Base-by-base conservation (phyloP, 2,329 filamentous ascomycete genomes). In the Ophiostoma sp. region DNA sequence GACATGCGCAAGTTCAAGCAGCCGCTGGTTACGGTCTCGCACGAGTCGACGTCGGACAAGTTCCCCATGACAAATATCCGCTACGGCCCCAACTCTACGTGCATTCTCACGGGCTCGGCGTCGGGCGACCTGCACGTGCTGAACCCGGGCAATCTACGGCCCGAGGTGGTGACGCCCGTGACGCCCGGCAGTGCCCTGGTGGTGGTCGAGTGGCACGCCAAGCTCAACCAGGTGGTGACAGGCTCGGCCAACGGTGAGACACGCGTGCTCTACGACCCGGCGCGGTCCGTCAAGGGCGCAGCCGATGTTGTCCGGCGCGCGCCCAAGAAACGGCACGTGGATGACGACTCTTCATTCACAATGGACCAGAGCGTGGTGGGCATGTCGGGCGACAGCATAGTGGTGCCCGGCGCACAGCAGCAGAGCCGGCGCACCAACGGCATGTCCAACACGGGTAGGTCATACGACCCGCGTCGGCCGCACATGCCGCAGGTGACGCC, bases 1-100 rank as follows among this genome's bases (percentile, higher is more conserved):
- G 95, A 99, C 78, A 96, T 90, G 3, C 88, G 95, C 71, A 98
- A 97, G 77, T 96, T 99, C 83, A 98, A 95, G 78, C 85, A 90
- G 71, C 93, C 95, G 4, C 85, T 99, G 17, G 92, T 93, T 67
- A 91, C 89, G 1, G 87, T 92, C 20, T 82, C 89, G 6, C 93
- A 97, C 79, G 80, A 86, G 1, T 96, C 94, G 0, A 96, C 92
- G 17, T 94, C 93, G 1, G 88, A 89, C 71, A 89, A 93, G 76
- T 96, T 92, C 77, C 87, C 91, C 0, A 94, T 92, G 72, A 90
- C 89, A 69, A 96, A 93, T 77, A 97, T 99, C 77, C 87, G 87
- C 73, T 99, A 98, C 81, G 92, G 93, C 39, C 94, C 94, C 4
- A 92, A 89, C 74, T 90, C 90, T 0, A 88, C 91, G 4, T 92